These are phyloP conservation scores for Fusarium clavum DNA, from an alignment of 2,329 filamentous ascomycete genomes.

Conservation along the genomic window DNA sequence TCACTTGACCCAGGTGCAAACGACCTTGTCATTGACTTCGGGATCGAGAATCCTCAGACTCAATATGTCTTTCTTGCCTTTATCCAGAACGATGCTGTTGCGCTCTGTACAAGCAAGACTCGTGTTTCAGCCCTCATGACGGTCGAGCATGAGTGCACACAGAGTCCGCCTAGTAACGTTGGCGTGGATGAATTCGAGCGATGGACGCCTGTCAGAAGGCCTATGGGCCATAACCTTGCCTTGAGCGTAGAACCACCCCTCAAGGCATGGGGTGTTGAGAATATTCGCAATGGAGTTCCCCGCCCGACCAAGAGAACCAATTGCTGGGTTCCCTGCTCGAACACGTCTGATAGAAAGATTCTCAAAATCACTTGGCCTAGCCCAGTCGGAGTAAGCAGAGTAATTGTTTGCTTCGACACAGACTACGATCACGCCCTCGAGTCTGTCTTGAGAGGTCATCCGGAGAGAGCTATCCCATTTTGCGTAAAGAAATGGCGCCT, in stretches of 20 bases:
- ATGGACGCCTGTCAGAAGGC: constrained; percentile 13
- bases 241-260: not conserved
- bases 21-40: constrained; percentile 7
- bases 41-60: constrained; percentile 8
- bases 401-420: constrained; percentile 6
- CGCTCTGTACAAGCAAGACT: constrained; percentile 6
- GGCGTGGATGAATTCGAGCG: constrained; percentile 18
- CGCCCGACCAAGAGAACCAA: constrained; percentile 18
- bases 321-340: constrained; percentile 5
- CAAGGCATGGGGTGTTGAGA: not conserved
- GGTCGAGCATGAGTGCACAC: constrained; percentile 13
- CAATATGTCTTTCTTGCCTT: constrained; percentile 21
- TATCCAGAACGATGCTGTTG: constrained; percentile 10
- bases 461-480: constrained; percentile 11
- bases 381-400: not conserved
- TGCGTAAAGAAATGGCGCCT: constrained; percentile 20
- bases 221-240: constrained; percentile 8
- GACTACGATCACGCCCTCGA: constrained; percentile 23
- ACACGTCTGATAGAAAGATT: not conserved
- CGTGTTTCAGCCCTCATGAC: constrained; percentile 22
- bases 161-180: constrained; percentile 6
- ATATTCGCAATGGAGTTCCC: not conserved
- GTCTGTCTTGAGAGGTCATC: constrained; percentile 15
- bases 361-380: not conserved
- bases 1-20: not conserved